These are phyloP conservation scores for Epichloe scottii DNA, from an alignment of 2,329 filamentous ascomycete species.

Conservation along the genomic window DNA sequence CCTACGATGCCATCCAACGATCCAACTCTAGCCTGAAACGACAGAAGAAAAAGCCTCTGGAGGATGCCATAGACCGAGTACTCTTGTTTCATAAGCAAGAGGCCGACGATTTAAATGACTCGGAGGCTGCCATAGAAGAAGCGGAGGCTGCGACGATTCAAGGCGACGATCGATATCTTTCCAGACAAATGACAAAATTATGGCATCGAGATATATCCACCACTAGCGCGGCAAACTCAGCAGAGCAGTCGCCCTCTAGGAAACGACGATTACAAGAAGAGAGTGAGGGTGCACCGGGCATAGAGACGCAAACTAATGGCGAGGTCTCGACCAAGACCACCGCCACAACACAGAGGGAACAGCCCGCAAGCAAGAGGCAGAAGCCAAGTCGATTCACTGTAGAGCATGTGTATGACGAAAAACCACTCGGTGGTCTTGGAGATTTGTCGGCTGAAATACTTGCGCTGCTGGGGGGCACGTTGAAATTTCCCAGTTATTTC, in stretches of 20 bases:
- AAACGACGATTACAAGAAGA: slow-evolving; percentile 21
- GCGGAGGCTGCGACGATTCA: slow-evolving; percentile 21
- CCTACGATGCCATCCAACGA: slow-evolving; percentile 69
- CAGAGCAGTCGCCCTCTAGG: slow-evolving; percentile 17
- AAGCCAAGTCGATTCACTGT: slow-evolving; percentile 20
- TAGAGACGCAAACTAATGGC: slow-evolving; percentile 1
- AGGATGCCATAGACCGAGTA: slow-evolving; percentile 76
- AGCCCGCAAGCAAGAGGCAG: slow-evolving; percentile 17
- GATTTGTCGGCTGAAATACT: slow-evolving; percentile 14
- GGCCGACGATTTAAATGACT: slow-evolving; percentile 39
- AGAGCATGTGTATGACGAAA: slow-evolving; percentile 12
- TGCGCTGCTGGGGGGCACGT: slow-evolving; percentile 3
- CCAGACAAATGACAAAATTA: slow-evolving; percentile 28
- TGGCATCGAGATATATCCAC: slow-evolving; percentile 20
- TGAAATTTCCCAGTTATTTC: slow-evolving; percentile 14
- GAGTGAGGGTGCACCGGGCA: slow-evolving; percentile 12
- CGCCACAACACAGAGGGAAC: slow-evolving; percentile 14
- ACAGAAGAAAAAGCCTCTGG: slow-evolving; percentile 66
- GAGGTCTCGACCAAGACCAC: background rate
- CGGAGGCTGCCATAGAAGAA: slow-evolving; percentile 35
- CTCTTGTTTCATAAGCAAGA: slow-evolving; percentile 61
- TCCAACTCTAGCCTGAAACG: slow-evolving; percentile 83
- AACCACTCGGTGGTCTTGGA: slow-evolving; percentile 18
- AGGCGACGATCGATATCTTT: slow-evolving; percentile 26
- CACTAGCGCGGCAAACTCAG: slow-evolving; percentile 2